phyloP scores from a whole-genome alignment of 768 basidiomycete genomes.

The Tephrocybe sp. region DNA sequence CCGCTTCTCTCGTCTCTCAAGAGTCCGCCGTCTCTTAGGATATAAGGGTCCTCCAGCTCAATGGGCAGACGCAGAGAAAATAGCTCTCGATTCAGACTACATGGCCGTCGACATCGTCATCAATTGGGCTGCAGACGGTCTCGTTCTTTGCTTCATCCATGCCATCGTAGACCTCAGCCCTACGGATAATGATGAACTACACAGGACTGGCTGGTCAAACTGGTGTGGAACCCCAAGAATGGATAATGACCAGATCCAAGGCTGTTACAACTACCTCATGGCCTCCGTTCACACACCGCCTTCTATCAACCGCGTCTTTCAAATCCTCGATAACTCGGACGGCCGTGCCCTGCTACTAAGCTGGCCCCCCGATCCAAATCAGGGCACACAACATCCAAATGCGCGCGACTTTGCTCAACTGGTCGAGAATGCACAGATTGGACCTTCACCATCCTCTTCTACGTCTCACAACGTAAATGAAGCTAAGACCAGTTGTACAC shows the following conservation, averaged over 20 bases:
- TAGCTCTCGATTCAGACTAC: constrained; percentile 68
- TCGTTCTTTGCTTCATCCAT: constrained; percentile 88
- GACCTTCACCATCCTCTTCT: constrained; percentile 18
- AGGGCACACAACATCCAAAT: constrained; percentile 28
- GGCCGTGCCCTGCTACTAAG: constrained; percentile 60
- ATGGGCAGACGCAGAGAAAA: constrained; percentile 68
- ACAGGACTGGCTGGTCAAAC: constrained; percentile 79
- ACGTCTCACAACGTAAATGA: constrained; percentile 49
- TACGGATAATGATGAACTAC: constrained; percentile 68
- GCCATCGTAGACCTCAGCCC: constrained; percentile 72
- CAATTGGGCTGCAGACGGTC: constrained; percentile 84
- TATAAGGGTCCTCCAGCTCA: constrained; percentile 49
- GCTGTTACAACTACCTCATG: constrained; percentile 58
- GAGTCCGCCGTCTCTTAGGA: constrained; percentile 71
- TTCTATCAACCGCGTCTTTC: constrained; percentile 66
- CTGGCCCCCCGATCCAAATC: constrained; percentile 71
- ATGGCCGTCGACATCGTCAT: constrained; percentile 88
- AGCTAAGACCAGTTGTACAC: constrained; percentile 85
- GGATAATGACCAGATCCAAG: constrained; percentile 51
- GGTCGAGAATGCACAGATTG: constrained; percentile 67
- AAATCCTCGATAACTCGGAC: constrained; percentile 65
- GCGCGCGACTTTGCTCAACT: constrained; percentile 55
- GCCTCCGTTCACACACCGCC: constrained; percentile 49
- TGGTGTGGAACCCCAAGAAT: constrained; percentile 83
- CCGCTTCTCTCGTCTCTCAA: constrained; percentile 73